Evolutionary conservation across 2,329 filamentous ascomycete genomes (phyloP), one percentile per base, ranked within the genome.

Genomic region (Verticillium alfalfae): DNA sequence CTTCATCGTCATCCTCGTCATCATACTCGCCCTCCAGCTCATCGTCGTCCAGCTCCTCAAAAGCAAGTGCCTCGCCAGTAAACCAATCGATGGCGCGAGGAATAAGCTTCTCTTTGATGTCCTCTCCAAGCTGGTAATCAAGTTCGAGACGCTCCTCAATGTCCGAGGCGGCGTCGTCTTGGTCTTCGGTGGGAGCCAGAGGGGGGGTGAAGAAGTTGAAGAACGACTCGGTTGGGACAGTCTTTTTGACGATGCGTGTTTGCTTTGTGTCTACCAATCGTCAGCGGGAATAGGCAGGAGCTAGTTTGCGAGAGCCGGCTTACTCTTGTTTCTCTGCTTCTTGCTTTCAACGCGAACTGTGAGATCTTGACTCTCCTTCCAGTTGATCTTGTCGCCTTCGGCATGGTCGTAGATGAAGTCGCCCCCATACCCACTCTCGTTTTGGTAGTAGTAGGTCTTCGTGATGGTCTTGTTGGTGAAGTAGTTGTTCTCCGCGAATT

Each of bases 321-420:
- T 84, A 99, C 95, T 98, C 88, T 98, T 99, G 82, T 99, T 99
- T 67, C 95, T 88, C 82, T 99, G 95, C 85, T 99, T 99, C 88
- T 99, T 99, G 84, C 92, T 96, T 84, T 99, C 95, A 64, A 98
- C 83, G 68, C 92, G 89, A 67, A 98, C 91, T 56, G 95, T 99
- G 70, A 99, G 82, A 73, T 99, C 95, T 78, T 96, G 93, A 71
- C 90, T 90, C 10, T 88, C 81, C 81, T 96, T 95, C 95, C 95
- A 99, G 70, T 97, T 90, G 72, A 99, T 96, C 84, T 96, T 95
- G 76, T 97, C 92, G 67, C 96, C 95, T 77, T 99, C 94, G 62
- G 96, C 95, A 75, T 99, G 95, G 76, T 99, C 95, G 76, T 99
- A 99, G 78, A 99, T 98, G 81, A 98, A 99, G 78, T 99, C 96